Percentiles rank a stretch among this genome's conserved stretches.
These are phyloP conservation scores for Coemansia sp. DNA, from an alignment of 192 early-diverging fungal species.

Conservation along the genomic window DNA sequence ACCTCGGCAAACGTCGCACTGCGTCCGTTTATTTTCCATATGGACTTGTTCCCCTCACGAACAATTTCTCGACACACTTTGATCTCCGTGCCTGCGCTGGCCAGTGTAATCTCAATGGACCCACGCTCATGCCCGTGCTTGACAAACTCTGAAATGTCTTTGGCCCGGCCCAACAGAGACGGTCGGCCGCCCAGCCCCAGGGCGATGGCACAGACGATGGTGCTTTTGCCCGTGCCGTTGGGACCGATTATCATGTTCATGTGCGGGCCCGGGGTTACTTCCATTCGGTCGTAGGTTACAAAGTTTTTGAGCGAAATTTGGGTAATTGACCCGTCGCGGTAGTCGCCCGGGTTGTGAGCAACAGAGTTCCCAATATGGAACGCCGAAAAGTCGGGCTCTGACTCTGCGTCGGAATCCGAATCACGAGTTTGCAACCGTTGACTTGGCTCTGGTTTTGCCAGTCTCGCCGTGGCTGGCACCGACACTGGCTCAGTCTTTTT, in stretches of 20 bases:
- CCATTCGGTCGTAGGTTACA: slow-evolving; percentile 90
- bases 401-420: no score
- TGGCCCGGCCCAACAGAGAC: slow-evolving; percentile 77
- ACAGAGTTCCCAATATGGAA: slow-evolving; percentile 6
- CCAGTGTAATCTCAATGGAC: slow-evolving; percentile 84
- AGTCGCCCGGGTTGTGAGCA: slow-evolving; percentile 3
- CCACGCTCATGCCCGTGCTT: slow-evolving; percentile 82
- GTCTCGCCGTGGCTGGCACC: no score
- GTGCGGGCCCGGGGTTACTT: slow-evolving; percentile 83
- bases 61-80: slow-evolving; percentile 64
- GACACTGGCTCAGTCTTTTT: background rate
- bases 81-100: slow-evolving; percentile 28
- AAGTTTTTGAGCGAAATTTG: slow-evolving; percentile 65
- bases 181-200: slow-evolving; percentile 78
- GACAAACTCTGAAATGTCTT: slow-evolving; percentile 88
- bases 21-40: slow-evolving; percentile 82
- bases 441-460: no score
- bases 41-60: slow-evolving; percentile 63
- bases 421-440: no score
- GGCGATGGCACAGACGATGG: slow-evolving; percentile 88
- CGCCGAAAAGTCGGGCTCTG: background rate
- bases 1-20: slow-evolving; percentile 64
- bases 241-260: slow-evolving; percentile 98
- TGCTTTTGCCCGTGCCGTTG: slow-evolving; percentile 58
- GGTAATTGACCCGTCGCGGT: slow-evolving; percentile 36